These are phyloP conservation scores for Phytopythium cucurbitacearum DNA, from an alignment of 352 stramenopile species.

Conservation along the genomic window DNA sequence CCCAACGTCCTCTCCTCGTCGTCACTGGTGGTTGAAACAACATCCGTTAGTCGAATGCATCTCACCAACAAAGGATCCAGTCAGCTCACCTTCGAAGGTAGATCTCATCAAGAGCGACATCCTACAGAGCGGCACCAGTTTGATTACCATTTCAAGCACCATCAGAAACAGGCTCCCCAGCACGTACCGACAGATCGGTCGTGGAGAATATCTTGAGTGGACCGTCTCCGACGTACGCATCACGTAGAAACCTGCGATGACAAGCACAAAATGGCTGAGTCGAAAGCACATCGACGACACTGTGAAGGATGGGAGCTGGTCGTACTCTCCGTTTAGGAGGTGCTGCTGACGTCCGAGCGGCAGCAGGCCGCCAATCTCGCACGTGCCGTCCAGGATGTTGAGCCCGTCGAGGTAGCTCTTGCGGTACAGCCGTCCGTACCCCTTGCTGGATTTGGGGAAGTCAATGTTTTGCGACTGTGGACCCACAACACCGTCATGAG, in stretches of 20 bases:
- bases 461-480: conserved; percentile 72
- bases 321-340: conserved; percentile 62
- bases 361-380: conserved; percentile 66
- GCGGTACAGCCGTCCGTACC: conserved; percentile 70
- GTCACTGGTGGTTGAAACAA: conserved; percentile 29
- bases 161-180: neutral
- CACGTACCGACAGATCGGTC: conserved; percentile 56
- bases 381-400: conserved; percentile 79
- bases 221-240: conserved; percentile 72
- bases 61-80: neutral
- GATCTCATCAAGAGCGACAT: conserved; percentile 43
- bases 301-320: neutral
- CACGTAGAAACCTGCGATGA: conserved; percentile 39
- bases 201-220: conserved; percentile 65
- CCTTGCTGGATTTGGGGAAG: conserved; percentile 28
- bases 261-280: neutral
- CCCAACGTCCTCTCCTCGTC: conserved; percentile 81
- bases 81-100: conserved; percentile 49
- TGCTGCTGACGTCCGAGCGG: conserved; percentile 76
- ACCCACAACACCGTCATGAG: neutral
- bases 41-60: neutral
- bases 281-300: neutral
- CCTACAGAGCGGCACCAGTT: conserved; percentile 14
- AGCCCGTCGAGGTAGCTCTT: conserved; percentile 72
- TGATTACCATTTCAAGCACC: neutral